A percentile compares a stretch with the other conserved stretches of the same genome.
phyloP scores from a whole-genome alignment of 768 basidiomycete genomes.

The Russula abietina region DNA sequence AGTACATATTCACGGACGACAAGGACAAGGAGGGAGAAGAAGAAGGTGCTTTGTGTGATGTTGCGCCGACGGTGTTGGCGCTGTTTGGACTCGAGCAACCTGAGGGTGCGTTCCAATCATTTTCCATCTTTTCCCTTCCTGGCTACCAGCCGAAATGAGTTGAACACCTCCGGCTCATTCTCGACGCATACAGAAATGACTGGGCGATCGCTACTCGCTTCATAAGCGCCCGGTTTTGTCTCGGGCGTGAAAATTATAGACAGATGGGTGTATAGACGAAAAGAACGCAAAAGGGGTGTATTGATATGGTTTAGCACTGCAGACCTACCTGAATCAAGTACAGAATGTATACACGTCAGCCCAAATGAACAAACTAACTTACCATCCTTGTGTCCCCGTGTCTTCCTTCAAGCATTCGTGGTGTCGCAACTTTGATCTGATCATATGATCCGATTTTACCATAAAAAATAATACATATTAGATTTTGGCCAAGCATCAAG shows the following conservation, averaged over 20 bases:
- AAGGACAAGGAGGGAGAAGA: conserved; percentile 50
- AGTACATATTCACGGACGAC: conserved; percentile 47
- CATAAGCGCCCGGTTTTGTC: background rate
- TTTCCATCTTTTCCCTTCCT: conserved; percentile 11
- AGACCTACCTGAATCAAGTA: background rate
- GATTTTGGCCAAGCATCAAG: background rate
- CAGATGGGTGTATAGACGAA: background rate
- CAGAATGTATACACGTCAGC: background rate
- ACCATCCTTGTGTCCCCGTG: background rate
- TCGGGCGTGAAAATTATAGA: background rate
- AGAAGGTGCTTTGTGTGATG: conserved; percentile 77
- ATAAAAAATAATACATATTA: background rate
- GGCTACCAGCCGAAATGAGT: background rate
- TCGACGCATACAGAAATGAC: conserved; percentile 40
- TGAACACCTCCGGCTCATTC: background rate
- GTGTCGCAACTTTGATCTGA: background rate
- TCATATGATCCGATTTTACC: background rate
- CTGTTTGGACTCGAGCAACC: conserved; percentile 69
- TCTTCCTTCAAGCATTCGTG: background rate
- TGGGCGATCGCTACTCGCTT: conserved; percentile 47
- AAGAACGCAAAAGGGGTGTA: background rate
- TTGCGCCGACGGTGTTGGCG: conserved; percentile 83
- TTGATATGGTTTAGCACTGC: background rate
- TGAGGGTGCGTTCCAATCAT: conserved; percentile 43
- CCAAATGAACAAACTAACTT: too few species aligned